Evolutionary conservation across 1,139 yeast genomes (phyloP).

Genomic region (Blastobotrys serpentis): DNA sequence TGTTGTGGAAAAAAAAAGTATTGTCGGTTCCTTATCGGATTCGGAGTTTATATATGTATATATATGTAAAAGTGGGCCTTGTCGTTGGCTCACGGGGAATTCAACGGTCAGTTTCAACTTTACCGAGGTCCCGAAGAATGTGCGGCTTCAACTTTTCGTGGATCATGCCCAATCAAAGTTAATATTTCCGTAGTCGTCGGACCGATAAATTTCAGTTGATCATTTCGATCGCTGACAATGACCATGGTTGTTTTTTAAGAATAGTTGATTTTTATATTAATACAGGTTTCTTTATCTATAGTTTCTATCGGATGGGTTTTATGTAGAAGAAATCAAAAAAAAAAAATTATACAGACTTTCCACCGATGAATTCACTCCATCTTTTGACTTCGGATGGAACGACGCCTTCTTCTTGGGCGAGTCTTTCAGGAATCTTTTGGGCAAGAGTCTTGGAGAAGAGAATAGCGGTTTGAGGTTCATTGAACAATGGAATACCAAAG

Average conservation of each 20-base stretch:
- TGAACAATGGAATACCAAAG: constrained; percentile 92
- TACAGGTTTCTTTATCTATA: background rate
- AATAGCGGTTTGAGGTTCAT: constrained; percentile 90
- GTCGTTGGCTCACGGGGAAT: background rate
- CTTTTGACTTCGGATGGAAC: constrained; percentile 85
- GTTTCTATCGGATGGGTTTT: background rate
- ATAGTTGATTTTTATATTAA: no score
- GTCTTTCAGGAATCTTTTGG: constrained; percentile 56
- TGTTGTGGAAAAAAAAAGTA: background rate
- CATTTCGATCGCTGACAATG: no score
- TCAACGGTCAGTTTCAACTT: background rate
- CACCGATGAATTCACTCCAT: constrained; percentile 96
- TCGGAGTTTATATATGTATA: background rate
- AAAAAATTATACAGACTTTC: constrained; percentile 65
- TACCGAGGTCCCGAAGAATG: constrained; percentile 6
- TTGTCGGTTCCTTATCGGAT: background rate
- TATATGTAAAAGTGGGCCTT: no score
- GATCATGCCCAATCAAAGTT: no score
- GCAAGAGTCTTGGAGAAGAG: constrained; percentile 83
- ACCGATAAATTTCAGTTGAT: background rate
- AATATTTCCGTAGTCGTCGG: background rate
- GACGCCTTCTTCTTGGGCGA: constrained; percentile 44
- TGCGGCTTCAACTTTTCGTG: constrained; percentile 1
- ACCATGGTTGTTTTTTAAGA: no score
- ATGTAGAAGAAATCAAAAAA: no score